Evolutionary conservation across 768 basidiomycete genomes (phyloP).

Genomic region (Suillus discolor): DNA sequence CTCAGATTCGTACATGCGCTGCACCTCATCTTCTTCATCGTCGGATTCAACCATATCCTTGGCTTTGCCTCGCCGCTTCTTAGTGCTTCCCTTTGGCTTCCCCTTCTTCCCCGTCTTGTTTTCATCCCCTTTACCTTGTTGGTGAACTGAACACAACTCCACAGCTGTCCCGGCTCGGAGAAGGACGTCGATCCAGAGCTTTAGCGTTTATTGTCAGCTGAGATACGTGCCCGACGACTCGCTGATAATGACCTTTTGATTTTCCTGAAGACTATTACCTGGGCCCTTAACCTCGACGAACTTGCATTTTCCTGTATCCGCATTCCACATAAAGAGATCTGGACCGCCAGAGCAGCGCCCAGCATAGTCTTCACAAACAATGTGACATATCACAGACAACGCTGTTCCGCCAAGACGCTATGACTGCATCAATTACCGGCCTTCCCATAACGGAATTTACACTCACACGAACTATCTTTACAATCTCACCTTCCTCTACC

Average conservation of each 20-base stretch:
- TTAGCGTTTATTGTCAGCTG: slow-evolving; percentile 15
- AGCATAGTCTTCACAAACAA: slow-evolving; percentile 88
- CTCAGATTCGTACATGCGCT: slow-evolving; percentile 23
- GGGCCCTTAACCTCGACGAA: slow-evolving; percentile 98
- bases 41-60: slow-evolving; percentile 14
- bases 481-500: slow-evolving; percentile 66
- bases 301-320: slow-evolving; percentile 54
- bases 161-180: slow-evolving; percentile 62
- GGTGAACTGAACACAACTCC: slow-evolving; percentile 67
- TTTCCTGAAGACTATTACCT: slow-evolving; percentile 82
- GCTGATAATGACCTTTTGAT: slow-evolving; percentile 73
- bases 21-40: slow-evolving; percentile 15
- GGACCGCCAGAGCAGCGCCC: slow-evolving; percentile 85
- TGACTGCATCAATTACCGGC: slow-evolving; percentile 2
- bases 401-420: slow-evolving; percentile 78
- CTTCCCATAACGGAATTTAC: not conserved
- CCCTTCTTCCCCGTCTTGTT: slow-evolving; percentile 22
- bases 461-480: slow-evolving; percentile 79
- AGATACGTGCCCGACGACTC: not conserved
- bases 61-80: slow-evolving; percentile 28
- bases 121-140: slow-evolving; percentile 24
- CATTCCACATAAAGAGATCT: slow-evolving; percentile 89
- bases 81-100: slow-evolving; percentile 24
- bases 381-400: slow-evolving; percentile 72
- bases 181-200: slow-evolving; percentile 72